Base-by-base conservation (phyloP, 2,329 filamentous ascomycete species). In the Elsinoe perseae region DNA sequence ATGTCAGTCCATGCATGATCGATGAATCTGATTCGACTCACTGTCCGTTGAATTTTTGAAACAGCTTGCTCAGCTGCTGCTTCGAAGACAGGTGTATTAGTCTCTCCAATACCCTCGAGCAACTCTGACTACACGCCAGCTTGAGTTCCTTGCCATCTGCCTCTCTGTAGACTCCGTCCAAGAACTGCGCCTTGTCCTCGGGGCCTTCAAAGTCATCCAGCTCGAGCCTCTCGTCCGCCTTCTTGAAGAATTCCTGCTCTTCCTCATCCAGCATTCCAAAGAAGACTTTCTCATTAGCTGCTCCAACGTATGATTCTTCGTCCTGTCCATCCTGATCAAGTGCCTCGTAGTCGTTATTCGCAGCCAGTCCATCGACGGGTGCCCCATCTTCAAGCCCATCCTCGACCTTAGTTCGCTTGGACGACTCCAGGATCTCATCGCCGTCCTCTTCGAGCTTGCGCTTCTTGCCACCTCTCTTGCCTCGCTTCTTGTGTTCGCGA, bases 211-310 rank as follows among this genome's bases (percentile, higher is more conserved):
- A 97, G 68, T 92, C 83, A 73, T 97, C 93, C 63, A 89, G 73
- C 70, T 95, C 91, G 58, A 98, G 83, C 73, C 95, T 79, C 69
- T 95, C 87, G 74, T 95, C 91, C 55, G 91, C 90, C 48, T 84
- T 83, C 62, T 88, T 86, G 72, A 97, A 98, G 71, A 96, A 96
- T 70, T 96, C 91, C 68, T 95, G 89, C 75, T 98, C 93, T 62
- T 95, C 83, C 56, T 95, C 86, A 64, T 89, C 87, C 23, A 98
- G 84, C 77, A 96, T 85, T 61, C 93, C 93, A 65, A 95, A 97
- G 75, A 95, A 98, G 57, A 88, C 84, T 63, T 77, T 81, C 58
- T 89, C 87, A 8, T 71, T 72, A 2, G 65, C 67, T 32, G 65
- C 67, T 34, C 66, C 64, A 70, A 63, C 28, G 32, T 62, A 64